phyloP scores from a whole-genome alignment of 1,284 basidiomycete genomes.

The Grifola frondosa region DNA sequence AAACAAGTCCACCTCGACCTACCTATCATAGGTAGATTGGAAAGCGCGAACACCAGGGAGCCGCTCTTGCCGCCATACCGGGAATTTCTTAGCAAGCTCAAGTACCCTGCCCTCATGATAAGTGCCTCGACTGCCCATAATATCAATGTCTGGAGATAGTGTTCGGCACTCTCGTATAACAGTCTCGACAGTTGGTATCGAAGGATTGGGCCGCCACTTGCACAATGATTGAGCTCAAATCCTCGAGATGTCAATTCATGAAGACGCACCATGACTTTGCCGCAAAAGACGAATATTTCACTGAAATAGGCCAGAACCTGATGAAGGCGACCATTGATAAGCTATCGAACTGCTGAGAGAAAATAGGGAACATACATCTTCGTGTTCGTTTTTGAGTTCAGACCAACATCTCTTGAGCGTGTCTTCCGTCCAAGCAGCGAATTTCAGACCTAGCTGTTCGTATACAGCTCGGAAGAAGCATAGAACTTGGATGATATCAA shows the following conservation, averaged over 20 bases:
- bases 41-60: slow-evolving; percentile 73
- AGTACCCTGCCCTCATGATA: slow-evolving; percentile 61
- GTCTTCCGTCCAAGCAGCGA: slow-evolving; percentile 72
- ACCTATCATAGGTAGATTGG: slow-evolving; percentile 82
- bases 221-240: background rate
- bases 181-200: slow-evolving; percentile 63
- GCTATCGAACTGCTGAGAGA: background rate
- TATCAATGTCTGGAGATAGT: slow-evolving; percentile 57
- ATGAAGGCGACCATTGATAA: background rate
- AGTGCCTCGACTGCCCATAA: slow-evolving; percentile 74
- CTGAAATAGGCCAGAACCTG: slow-evolving; percentile 73
- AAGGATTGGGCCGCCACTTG: slow-evolving; percentile 71
- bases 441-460: slow-evolving; percentile 77
- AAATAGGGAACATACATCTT: slow-evolving; percentile 53
- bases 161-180: slow-evolving; percentile 74
- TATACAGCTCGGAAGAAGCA: slow-evolving; percentile 67
- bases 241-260: background rate
- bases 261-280: slow-evolving; percentile 63
- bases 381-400: slow-evolving; percentile 74
- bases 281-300: slow-evolving; percentile 71
- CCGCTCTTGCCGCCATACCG: slow-evolving; percentile 67
- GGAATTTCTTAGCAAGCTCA: slow-evolving; percentile 63
- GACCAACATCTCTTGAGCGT: slow-evolving; percentile 69
- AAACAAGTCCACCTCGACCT: slow-evolving; percentile 21
- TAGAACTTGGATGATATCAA: slow-evolving; percentile 65